These are phyloP conservation scores for Lachnellula subtilissima DNA, from an alignment of 2,329 filamentous ascomycete genomes.

Conservation along the genomic window DNA sequence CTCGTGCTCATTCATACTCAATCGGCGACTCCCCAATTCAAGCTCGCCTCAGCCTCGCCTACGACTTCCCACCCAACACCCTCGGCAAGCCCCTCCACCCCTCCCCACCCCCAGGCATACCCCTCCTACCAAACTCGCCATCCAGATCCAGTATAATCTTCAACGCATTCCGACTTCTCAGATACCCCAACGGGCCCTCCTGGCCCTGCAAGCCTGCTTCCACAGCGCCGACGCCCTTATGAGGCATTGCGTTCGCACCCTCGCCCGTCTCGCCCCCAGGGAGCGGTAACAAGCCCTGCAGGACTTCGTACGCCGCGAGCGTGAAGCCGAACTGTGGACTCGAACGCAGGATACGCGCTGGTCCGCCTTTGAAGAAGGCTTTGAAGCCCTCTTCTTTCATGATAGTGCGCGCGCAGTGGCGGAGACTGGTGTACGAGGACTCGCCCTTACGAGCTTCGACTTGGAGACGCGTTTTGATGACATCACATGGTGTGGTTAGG, in stretches of 20 bases:
- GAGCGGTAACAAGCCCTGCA: slow-evolving; percentile 76
- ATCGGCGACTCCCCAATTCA: too few relatives aligned
- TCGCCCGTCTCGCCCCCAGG: slow-evolving; percentile 58
- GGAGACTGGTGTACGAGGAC: slow-evolving; percentile 76
- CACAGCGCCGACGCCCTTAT: slow-evolving; percentile 58
- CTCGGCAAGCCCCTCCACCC: slow-evolving; percentile 26
- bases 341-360: slow-evolving; percentile 88
- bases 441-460: slow-evolving; percentile 97
- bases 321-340: slow-evolving; percentile 98
- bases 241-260: slow-evolving; percentile 29
- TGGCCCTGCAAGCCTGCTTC: slow-evolving; percentile 36
- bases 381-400: slow-evolving; percentile 87
- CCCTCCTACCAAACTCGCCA: slow-evolving; percentile 71
- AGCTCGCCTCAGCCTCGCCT: background rate
- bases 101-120: slow-evolving; percentile 22
- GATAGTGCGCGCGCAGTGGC: slow-evolving; percentile 80
- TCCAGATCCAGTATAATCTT: slow-evolving; percentile 95
- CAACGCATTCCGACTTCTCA: slow-evolving; percentile 80
- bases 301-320: slow-evolving; percentile 86
- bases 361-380: slow-evolving; percentile 98
- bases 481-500: slow-evolving; percentile 93
- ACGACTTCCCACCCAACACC: slow-evolving; percentile 23
- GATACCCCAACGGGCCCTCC: slow-evolving; percentile 46
- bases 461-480: slow-evolving; percentile 98
- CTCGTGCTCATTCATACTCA: too few relatives aligned